Base-by-base conservation (phyloP, 495 filamentous ascomycete genomes). In the Talaromyces proteolyticus region DNA sequence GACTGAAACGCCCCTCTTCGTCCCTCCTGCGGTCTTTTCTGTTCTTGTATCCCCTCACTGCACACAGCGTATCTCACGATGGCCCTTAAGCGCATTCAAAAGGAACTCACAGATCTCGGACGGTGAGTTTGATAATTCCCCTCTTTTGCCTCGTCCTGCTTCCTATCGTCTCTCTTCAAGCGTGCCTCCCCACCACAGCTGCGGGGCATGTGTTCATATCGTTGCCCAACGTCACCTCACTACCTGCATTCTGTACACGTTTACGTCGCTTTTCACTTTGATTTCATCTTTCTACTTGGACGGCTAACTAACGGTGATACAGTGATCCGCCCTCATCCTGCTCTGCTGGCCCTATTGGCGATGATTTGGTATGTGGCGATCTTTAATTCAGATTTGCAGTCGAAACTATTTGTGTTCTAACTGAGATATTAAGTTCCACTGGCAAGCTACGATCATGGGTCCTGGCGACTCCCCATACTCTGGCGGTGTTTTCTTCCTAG, bases 11-110 rank as follows among this genome's bases (percentile, higher is more conserved):
- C 52, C 47, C 47, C 53, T 55, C 58, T 53, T 50, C 49, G 20
- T 50, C 23, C 38, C 47, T 42, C 50, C 24, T 34, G 25, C 29
- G 24, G 17, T 34, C 50, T 53, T 42, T 40, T 44, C 37, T 29
- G 49, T 29, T 48, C 36, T 44, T 47, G 49, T 40, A 49, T 46
- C 42, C 22, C 14, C 20, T 44, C 22, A 41, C 37, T 39, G 53
- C 53, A 39, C 50, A 50, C 58, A 56, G 66, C 57, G 72, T 54
- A 68, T 59, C 49, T 62, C 70, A 70, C 61, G 60, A 98, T 98
- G 93, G 93, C 93, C 75, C 85, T 98, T 66, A 98, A 98, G 89
- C 82, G 93, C 71, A 98, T 98, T 78, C 96, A 96, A 84, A 98
- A 97, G 85, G 93, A 98, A 81, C 87, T 98, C 75, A 88, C 90